These are phyloP conservation scores for Lachancea nothofagi DNA, from an alignment of 805 yeast genomes.

Conservation along the genomic window DNA sequence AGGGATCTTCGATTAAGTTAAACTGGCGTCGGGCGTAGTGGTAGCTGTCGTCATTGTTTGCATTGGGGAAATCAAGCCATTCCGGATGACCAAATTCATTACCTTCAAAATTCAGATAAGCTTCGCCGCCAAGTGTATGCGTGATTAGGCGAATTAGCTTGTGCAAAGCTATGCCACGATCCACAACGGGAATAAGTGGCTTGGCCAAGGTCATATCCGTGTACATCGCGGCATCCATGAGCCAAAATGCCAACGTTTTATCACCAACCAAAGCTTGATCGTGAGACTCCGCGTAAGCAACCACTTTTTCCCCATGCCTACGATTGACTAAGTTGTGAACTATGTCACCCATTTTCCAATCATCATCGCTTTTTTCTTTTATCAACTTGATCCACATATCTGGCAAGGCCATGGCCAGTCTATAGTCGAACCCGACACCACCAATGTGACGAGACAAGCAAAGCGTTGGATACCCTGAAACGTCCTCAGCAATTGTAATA, in stretches of 20 bases:
- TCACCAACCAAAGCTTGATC: conserved; percentile 98
- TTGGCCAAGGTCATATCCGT: conserved; percentile 83
- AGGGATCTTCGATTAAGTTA: conserved; percentile 73
- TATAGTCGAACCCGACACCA: conserved; percentile 90
- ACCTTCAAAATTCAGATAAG: conserved; percentile 92
- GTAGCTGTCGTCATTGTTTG: conserved; percentile 79
- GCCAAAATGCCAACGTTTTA: conserved; percentile 93
- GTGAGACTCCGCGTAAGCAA: conserved; percentile 90
- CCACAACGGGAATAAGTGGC: conserved; percentile 69
- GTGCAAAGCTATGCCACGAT: conserved; percentile 87
- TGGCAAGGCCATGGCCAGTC: conserved; percentile 95
- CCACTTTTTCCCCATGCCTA: conserved; percentile 81
- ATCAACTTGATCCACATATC: conserved; percentile 98
- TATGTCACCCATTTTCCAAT: conserved; percentile 84
- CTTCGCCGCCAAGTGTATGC: conserved; percentile 93
- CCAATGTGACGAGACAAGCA: conserved; percentile 71
- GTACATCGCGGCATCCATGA: conserved; percentile 98
- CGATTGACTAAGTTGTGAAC: conserved; percentile 81
- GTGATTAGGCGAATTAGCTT: conserved; percentile 85
- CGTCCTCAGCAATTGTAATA: conserved; percentile 91
- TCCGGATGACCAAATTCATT: conserved; percentile 99
- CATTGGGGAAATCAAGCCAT: conserved; percentile 96
- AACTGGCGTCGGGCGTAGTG: conserved; percentile 95
- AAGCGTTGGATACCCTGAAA: conserved; percentile 93
- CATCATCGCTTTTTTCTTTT: conserved; percentile 78